These are phyloP conservation scores for Oldenlandia corymbosa DNA, from an alignment of 257 asterid genomes.

Conservation along the genomic window DNA sequence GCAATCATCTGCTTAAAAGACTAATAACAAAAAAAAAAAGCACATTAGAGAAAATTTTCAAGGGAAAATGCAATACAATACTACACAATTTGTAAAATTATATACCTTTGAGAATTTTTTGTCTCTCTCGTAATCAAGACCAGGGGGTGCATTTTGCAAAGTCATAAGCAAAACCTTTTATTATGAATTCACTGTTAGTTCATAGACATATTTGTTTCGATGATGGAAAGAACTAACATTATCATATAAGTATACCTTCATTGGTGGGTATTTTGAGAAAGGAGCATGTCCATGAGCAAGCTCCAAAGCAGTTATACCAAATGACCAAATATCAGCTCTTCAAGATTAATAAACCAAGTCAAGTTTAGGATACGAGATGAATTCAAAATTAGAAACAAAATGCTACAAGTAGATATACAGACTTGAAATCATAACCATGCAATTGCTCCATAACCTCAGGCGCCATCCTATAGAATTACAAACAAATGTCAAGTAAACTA, in stretches of 20 bases:
- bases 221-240: constrained; percentile 7
- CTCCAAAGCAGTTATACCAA: constrained; percentile 98
- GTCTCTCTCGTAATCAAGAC: constrained; percentile 97
- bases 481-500: constrained; percentile 5
- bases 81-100: constrained; percentile 11
- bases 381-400: constrained; percentile 11
- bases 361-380: background rate
- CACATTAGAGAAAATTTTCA: constrained; percentile 3
- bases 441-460: constrained; percentile 98
- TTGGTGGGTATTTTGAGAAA: constrained; percentile 97
- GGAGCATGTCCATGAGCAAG: constrained; percentile 99
- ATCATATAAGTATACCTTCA: constrained; percentile 58
- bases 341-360: constrained; percentile 10
- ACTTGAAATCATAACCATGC: constrained; percentile 98
- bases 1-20: constrained; percentile 96
- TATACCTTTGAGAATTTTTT: constrained; percentile 89
- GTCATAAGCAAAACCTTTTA: constrained; percentile 95
- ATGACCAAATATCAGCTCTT: constrained; percentile 99
- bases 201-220: constrained; percentile 7
- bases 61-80: background rate
- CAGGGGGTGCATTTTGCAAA: constrained; percentile 98
- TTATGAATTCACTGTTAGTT: constrained; percentile 16
- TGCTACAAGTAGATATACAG: constrained; percentile 24
- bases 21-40: constrained; percentile 39
- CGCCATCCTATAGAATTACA: constrained; percentile 79